Conservation (phyloP, 495 filamentous ascomycete species). For the Penicillium nucicola region DNA sequence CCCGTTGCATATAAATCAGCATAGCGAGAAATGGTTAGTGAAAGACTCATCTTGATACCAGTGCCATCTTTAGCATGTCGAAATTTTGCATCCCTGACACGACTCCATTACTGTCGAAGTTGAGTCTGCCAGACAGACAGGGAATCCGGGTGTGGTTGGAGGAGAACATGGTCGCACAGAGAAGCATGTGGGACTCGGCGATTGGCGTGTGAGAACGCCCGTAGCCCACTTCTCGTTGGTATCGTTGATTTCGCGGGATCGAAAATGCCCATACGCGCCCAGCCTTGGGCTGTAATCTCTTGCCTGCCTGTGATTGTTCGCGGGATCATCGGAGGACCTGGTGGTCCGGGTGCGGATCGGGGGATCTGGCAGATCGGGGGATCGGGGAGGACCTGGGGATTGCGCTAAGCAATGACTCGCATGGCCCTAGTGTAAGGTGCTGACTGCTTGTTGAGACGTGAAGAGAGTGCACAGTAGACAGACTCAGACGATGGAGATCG, state of each 20-base stretch:
- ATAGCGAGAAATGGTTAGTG: slow-evolving; percentile 23
- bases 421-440: no score
- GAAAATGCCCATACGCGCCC: neutral
- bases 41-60: slow-evolving; percentile 11
- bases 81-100: neutral
- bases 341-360: neutral
- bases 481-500: no score
- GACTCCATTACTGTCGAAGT: neutral
- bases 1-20: slow-evolving; percentile 13
- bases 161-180: neutral
- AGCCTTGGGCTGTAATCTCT: neutral
- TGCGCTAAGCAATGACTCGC: no score
- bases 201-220: neutral
- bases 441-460: no score
- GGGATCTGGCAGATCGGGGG: neutral
- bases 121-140: neutral
- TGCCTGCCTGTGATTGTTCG: neutral
- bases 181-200: neutral
- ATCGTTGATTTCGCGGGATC: neutral
- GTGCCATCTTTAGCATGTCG: neutral
- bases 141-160: neutral
- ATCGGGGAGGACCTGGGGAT: no score
- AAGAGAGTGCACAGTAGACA: no score
- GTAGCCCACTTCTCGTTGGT: neutral
- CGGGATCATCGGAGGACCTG: neutral